phyloP scores from a whole-genome alignment of 2,329 filamentous ascomycete species.

The Fusarium lyarnte region DNA sequence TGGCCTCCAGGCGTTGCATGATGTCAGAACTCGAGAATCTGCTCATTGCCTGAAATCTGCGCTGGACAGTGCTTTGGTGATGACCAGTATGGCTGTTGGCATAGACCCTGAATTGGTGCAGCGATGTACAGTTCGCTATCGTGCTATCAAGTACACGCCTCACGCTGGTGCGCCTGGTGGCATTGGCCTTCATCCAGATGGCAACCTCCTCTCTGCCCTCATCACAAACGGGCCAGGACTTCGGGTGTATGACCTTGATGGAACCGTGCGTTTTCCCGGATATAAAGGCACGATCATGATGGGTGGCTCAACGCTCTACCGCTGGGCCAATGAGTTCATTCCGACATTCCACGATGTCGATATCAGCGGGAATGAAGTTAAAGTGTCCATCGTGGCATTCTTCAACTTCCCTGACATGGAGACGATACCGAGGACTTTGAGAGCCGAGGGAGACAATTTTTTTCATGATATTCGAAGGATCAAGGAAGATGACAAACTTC shows the following conservation, averaged over 20 bases:
- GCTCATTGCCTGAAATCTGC: neutral
- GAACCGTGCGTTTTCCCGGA: neutral
- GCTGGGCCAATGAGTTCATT: constrained; percentile 7
- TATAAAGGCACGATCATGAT: constrained; percentile 5
- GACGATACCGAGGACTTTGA: neutral
- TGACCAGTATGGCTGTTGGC: neutral
- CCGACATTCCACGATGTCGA: constrained; percentile 3
- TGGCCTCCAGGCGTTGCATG: neutral
- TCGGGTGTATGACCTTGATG: neutral
- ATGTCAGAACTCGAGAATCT: neutral
- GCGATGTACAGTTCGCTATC: constrained; percentile 7
- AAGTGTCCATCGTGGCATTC: constrained; percentile 20
- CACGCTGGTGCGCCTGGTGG: neutral
- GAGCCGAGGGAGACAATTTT: neutral
- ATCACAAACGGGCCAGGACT: constrained; percentile 5
- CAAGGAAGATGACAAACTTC: constrained; percentile 3
- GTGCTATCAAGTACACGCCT: constrained; percentile 2
- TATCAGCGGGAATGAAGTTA: neutral
- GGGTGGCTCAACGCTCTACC: constrained; percentile 17
- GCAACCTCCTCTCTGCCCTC: neutral
- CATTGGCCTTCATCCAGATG: constrained; percentile 12
- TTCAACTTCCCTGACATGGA: constrained; percentile 23
- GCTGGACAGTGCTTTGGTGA: neutral
- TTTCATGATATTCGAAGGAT: neutral
- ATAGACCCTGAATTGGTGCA: neutral